Conservation (phyloP, 1,284 basidiomycete genomes). For the Earliella scabrosa region DNA sequence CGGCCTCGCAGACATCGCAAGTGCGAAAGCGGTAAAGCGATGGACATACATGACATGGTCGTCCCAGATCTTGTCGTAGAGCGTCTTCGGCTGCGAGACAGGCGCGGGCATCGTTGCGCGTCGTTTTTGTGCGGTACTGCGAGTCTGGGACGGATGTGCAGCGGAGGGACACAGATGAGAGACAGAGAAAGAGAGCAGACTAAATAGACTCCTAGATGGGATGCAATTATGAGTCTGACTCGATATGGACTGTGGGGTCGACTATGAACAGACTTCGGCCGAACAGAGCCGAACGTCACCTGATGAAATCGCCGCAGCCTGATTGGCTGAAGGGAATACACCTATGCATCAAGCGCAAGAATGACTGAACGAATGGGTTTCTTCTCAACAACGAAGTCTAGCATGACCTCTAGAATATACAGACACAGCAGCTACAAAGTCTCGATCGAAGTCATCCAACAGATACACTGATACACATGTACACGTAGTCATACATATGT, state of each 20-base stretch:
- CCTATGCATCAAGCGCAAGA: too few relatives aligned
- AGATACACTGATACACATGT: too few relatives aligned
- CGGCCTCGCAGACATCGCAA: neutral
- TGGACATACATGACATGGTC: slow-evolving; percentile 86
- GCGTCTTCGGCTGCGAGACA: slow-evolving; percentile 70
- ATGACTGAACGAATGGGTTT: too few relatives aligned
- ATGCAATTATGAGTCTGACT: slow-evolving; percentile 16
- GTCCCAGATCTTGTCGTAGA: slow-evolving; percentile 97
- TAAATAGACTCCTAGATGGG: slow-evolving; percentile 12
- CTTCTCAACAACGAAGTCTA: too few relatives aligned
- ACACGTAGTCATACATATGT: too few relatives aligned
- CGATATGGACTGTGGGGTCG: slow-evolving; percentile 19
- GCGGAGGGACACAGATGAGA: neutral
- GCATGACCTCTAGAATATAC: too few relatives aligned
- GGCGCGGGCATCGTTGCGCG: slow-evolving; percentile 58
- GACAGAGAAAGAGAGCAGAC: neutral
- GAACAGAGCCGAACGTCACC: slow-evolving; percentile 17
- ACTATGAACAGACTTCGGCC: slow-evolving; percentile 13
- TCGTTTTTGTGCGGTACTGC: too few relatives aligned
- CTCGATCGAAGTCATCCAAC: too few relatives aligned
- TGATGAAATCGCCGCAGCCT: neutral
- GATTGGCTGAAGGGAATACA: slow-evolving; percentile 7
- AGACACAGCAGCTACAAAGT: too few relatives aligned
- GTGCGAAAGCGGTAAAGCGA: neutral
- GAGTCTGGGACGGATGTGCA: too few relatives aligned